phyloP scores from a whole-genome alignment of 768 basidiomycete species.

The Tulasnella sp. region DNA sequence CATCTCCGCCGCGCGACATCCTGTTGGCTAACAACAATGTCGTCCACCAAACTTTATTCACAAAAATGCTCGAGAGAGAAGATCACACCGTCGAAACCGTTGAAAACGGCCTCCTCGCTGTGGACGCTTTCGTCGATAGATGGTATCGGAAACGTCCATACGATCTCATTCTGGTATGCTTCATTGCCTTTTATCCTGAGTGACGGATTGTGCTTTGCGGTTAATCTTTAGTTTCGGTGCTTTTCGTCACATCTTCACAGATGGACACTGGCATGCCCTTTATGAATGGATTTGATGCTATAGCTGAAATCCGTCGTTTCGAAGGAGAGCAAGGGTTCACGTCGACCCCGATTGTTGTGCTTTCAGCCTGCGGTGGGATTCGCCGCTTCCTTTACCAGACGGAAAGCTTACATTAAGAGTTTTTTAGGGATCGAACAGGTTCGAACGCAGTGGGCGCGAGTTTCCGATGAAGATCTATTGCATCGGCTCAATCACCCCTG shows the following conservation, averaged over 20 bases:
- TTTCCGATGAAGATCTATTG: not conserved
- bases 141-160: not conserved
- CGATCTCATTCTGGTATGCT: not conserved
- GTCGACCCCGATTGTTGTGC: not conserved
- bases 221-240: not conserved
- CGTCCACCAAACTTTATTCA: not conserved
- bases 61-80: not conserved
- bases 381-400: not conserved
- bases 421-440: not conserved
- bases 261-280: not conserved
- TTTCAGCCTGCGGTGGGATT: not conserved
- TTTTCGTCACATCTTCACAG: not conserved
- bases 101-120: not conserved
- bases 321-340: not conserved
- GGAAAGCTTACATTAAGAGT: not conserved
- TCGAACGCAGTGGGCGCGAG: not conserved
- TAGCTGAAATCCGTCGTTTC: not conserved
- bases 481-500: not conserved
- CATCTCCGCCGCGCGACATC: not conserved
- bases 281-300: not conserved
- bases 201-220: too few relatives aligned
- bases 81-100: not conserved
- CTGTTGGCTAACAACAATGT: not conserved
- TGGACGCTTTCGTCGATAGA: not conserved
- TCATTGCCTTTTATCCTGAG: not conserved